Percentiles rank a stretch among this genome's conserved stretches.
Evolutionary conservation across 164 flowering plant species (phyloP).

Genomic region (Stephania japonica): DNA sequence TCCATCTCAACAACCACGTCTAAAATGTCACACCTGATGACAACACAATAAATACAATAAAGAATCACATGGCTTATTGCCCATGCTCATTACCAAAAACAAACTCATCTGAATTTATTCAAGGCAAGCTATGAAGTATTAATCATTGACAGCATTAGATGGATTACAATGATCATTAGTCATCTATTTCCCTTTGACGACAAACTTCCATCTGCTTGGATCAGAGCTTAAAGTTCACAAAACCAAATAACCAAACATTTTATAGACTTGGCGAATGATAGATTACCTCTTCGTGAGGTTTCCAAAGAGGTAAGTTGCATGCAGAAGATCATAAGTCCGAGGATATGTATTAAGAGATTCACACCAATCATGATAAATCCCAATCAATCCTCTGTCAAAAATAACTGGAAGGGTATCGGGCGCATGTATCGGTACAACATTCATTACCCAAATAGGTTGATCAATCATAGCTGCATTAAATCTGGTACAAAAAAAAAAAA

Average conservation of each 20-base stretch:
- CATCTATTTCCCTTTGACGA: neutral
- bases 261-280: neutral
- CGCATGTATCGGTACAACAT: slow-evolving; percentile 53
- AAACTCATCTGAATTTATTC: neutral
- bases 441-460: slow-evolving; percentile 86
- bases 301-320: slow-evolving; percentile 59
- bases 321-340: slow-evolving; percentile 83
- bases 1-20: slow-evolving; percentile 75
- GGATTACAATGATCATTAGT: neutral
- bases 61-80: neutral
- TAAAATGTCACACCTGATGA: slow-evolving; percentile 58
- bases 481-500: slow-evolving; percentile 30
- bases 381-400: slow-evolving; percentile 80
- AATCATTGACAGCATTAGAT: neutral
- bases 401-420: slow-evolving; percentile 66
- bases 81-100: neutral
- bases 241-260: neutral
- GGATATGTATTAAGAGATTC: slow-evolving; percentile 86
- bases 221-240: neutral
- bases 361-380: slow-evolving; percentile 90
- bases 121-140: neutral
- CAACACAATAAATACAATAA: neutral
- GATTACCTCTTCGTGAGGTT: slow-evolving; percentile 59
- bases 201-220: neutral
- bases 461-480: slow-evolving; percentile 81